Evolutionary conservation across 805 yeast species (phyloP).

Genomic region (Yarrowia divulgata): DNA sequence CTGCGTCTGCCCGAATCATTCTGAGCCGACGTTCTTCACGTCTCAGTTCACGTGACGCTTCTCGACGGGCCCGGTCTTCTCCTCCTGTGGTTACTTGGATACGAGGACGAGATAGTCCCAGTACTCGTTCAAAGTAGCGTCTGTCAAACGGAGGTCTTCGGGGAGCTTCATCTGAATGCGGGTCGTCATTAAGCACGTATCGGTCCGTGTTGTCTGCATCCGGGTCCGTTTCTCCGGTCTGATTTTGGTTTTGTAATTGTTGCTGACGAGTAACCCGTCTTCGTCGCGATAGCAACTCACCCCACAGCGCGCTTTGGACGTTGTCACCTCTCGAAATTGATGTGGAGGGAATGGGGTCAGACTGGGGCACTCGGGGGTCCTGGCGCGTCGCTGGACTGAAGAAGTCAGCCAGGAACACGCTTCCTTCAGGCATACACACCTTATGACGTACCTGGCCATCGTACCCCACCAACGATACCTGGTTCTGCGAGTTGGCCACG

Average conservation of each 20-base stretch:
- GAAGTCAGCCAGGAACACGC: slow-evolving; percentile 28
- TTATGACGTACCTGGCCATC: slow-evolving; percentile 29
- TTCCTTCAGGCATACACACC: slow-evolving; percentile 30
- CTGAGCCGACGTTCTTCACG: slow-evolving; percentile 25
- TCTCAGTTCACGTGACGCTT: slow-evolving; percentile 25
- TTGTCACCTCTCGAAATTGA: slow-evolving; percentile 15
- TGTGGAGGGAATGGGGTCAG: slow-evolving; percentile 12
- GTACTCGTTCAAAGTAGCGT: slow-evolving; percentile 31
- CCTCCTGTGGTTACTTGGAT: slow-evolving; percentile 14
- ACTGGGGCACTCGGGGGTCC: slow-evolving; percentile 14
- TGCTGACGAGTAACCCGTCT: background rate
- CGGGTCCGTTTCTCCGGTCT: background rate
- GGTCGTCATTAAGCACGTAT: background rate
- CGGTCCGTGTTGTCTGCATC: slow-evolving; percentile 13
- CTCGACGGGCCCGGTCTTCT: slow-evolving; percentile 18
- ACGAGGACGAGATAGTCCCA: slow-evolving; percentile 23
- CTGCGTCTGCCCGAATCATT: slow-evolving; percentile 26
- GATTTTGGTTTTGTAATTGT: background rate
- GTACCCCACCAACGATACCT: slow-evolving; percentile 17
- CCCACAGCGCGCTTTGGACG: slow-evolving; percentile 10
- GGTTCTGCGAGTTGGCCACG: slow-evolving; percentile 38
- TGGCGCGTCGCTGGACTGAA: slow-evolving; percentile 31
- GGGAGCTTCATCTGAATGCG: slow-evolving; percentile 26
- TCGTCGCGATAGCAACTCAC: slow-evolving; percentile 13
- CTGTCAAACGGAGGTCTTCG: slow-evolving; percentile 28